Percentiles rank a stretch among this genome's conserved stretches.
Evolutionary conservation across 495 filamentous ascomycete species (phyloP).

Genomic region (Tuber borchii): DNA sequence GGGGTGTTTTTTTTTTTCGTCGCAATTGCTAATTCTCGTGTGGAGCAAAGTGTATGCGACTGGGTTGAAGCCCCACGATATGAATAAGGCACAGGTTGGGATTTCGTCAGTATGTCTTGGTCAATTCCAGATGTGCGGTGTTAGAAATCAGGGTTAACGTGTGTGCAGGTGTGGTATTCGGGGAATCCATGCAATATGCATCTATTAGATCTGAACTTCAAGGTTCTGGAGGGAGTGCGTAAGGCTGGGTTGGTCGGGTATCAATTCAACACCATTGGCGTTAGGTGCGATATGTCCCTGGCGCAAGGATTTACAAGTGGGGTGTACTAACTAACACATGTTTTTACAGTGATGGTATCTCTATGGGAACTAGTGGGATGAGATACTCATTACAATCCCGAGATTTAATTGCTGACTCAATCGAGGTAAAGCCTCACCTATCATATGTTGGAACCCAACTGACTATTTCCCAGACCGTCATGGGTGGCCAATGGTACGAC

Average conservation of each 20-base stretch:
- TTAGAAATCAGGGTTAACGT: neutral
- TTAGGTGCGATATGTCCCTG: conserved; percentile 56
- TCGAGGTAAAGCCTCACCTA: conserved; percentile 51
- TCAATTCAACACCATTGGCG: conserved; percentile 97
- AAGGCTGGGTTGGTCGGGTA: conserved; percentile 70
- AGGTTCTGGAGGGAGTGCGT: conserved; percentile 77
- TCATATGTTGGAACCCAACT: neutral
- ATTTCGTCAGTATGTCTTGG: conserved; percentile 71
- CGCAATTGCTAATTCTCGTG: neutral
- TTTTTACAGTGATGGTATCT: conserved; percentile 55
- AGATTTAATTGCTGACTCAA: conserved; percentile 93
- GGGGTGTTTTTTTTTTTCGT: neutral
- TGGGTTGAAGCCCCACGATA: conserved; percentile 71
- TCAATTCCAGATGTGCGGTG: neutral
- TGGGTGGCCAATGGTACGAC: conserved; percentile 99
- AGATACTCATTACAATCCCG: conserved; percentile 87
- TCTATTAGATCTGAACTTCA: conserved; percentile 75
- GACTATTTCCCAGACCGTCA: conserved; percentile 71
- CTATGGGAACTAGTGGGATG: conserved; percentile 83
- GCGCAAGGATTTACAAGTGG: neutral
- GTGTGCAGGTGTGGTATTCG: conserved; percentile 58
- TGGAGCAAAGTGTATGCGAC: conserved; percentile 65
- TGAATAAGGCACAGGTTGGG: conserved; percentile 91
- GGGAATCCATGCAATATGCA: conserved; percentile 99
- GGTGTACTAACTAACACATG: neutral